Conservation (phyloP, 345 rosid genomes). For the Eucalyptus tenuipes region DNA sequence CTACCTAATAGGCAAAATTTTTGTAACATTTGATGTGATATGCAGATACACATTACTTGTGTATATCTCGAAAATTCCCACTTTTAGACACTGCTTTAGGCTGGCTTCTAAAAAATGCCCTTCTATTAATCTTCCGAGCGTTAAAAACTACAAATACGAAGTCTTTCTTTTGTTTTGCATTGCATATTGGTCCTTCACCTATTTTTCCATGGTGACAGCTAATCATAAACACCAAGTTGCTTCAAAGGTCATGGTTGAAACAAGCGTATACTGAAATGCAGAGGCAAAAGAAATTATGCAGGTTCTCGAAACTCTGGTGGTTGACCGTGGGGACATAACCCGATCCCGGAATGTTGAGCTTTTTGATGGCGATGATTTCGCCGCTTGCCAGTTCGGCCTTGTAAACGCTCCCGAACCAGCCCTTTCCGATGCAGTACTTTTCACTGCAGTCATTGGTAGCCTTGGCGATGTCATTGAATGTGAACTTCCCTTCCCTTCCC, state of each 20-base stretch:
- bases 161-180: not conserved
- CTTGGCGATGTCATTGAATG: conserved; percentile 39
- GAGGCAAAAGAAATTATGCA: no score
- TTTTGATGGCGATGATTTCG: conserved; percentile 46
- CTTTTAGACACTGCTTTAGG: not conserved
- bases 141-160: not conserved
- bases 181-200: not conserved
- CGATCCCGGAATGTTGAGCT: conserved; percentile 18
- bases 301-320: conserved; percentile 33
- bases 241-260: not conserved
- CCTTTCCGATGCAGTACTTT: conserved; percentile 41
- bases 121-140: not conserved
- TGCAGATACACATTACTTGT: not conserved
- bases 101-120: not conserved
- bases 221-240: not conserved
- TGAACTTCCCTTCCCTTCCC: conserved; percentile 44
- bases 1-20: not conserved
- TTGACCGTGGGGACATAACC: conserved; percentile 16
- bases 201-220: not conserved
- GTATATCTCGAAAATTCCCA: not conserved
- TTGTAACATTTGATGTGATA: no score
- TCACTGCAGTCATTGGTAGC: conserved; percentile 40
- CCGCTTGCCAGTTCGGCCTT: conserved; percentile 28
- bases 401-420: conserved; percentile 61
- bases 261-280: not conserved